phyloP scores from a whole-genome alignment of 1,284 basidiomycete genomes.

The Trichosporon coremiiforme region DNA sequence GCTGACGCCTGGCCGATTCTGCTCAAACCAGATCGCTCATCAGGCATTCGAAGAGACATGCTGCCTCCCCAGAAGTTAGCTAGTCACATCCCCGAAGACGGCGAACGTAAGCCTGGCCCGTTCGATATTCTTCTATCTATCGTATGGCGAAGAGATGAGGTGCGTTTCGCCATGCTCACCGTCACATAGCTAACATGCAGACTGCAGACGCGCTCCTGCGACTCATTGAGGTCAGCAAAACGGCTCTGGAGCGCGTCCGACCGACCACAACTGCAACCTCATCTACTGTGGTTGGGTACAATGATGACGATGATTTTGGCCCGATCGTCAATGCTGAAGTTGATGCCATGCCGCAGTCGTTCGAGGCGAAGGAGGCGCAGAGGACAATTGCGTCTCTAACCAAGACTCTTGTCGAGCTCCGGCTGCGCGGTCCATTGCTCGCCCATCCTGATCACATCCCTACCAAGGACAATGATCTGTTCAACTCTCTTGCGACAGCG shows the following conservation, averaged over 20 bases:
- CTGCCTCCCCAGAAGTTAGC: slow-evolving; percentile 51
- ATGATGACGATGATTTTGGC: slow-evolving; percentile 68
- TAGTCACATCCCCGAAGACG: slow-evolving; percentile 20
- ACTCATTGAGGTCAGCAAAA: slow-evolving; percentile 33
- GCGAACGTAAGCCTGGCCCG: neutral
- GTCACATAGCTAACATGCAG: slow-evolving; percentile 1
- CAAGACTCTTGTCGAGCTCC: slow-evolving; percentile 42
- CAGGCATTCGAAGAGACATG: slow-evolving; percentile 67
- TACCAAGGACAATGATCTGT: slow-evolving; percentile 66
- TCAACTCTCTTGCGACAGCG: slow-evolving; percentile 63
- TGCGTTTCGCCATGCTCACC: slow-evolving; percentile 50
- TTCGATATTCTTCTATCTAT: slow-evolving; percentile 19
- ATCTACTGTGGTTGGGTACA: neutral
- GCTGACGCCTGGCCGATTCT: slow-evolving; percentile 62
- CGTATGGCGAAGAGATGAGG: slow-evolving; percentile 68
- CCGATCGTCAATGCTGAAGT: slow-evolving; percentile 61
- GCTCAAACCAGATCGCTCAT: slow-evolving; percentile 64
- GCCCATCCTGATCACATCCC: slow-evolving; percentile 61
- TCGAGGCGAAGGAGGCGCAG: slow-evolving; percentile 43
- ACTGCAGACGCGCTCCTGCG: slow-evolving; percentile 11
- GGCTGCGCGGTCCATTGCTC: slow-evolving; percentile 61
- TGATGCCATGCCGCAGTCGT: slow-evolving; percentile 43
- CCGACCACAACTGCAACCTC: neutral
- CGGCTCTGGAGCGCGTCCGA: slow-evolving; percentile 16
- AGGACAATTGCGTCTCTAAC: slow-evolving; percentile 37